Base-by-base conservation (phyloP, 257 asterid genomes). In the Leonotis leonurus region DNA sequence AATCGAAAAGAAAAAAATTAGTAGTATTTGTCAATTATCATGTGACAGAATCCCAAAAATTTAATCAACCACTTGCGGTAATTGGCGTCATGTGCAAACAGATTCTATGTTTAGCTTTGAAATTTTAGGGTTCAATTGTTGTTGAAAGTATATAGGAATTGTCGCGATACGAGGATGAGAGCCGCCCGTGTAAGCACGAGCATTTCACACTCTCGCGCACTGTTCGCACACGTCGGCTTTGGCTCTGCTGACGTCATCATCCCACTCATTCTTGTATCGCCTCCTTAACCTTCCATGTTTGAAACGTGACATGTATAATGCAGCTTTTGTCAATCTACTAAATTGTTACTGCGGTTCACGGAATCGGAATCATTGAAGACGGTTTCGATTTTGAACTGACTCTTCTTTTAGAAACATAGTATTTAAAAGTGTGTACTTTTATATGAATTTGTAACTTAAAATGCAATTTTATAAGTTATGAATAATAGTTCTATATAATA, bases 141-240 rank as follows among this genome's bases (percentile, higher is more conserved):
- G 29, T 49, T 13, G 20, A 45, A 17, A 12, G 36, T 16, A 16
- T 7, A 20, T 40, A 50, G 13, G 3, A 7, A 2, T 6, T 74
- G 78, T 78, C 80, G 67, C 18, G 30, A 59, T 17, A 10, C 5
- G 40, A 50, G 32, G 46, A 7, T 41, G 6, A 16, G 13, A 45
- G 54, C n/a, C 10, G 57, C 69, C 56, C 52, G 78, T 24, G 80
- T 30, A 16, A 1, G 9, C 73, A 62, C 69, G 64, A 65, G 54
- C 62, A 24, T 3, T 1, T 24, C 65, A 3, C 56, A 25, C 48
- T 20, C 73, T 49, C 74, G 56, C 73, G 54, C 74, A 67, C 73
- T n/a, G n/a, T n/a, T 39, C 71, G 20, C 50, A 5, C 26, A 33
- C 77, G 46, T 54, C 24, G 2, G 33, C 30, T 8, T 11, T 3